These are phyloP conservation scores for Gigaspora rosea DNA, from an alignment of 192 early-diverging fungal genomes.

Conservation along the genomic window DNA sequence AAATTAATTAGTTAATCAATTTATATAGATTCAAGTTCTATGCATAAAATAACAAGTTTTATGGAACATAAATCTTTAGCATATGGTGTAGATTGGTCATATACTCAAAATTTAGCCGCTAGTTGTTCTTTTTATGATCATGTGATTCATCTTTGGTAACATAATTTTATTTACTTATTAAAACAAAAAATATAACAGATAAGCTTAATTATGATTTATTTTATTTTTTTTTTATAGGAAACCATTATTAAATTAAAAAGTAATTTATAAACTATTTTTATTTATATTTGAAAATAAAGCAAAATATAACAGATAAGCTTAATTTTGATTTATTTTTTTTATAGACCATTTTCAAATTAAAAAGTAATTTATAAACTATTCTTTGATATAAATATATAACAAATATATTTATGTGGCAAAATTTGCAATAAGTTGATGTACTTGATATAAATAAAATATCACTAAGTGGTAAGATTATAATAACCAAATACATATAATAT, in stretches of 20 bases:
- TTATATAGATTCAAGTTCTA: conserved; percentile 29
- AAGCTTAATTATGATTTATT: neutral
- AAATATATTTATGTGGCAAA: no score
- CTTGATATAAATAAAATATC: no score
- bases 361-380: no score
- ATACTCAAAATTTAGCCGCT: conserved; percentile 52
- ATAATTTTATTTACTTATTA: neutral
- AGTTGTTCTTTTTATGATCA: conserved; percentile 87
- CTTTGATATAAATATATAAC: no score
- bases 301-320: no score
- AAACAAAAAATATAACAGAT: neutral
- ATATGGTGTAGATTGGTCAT: conserved; percentile 80
- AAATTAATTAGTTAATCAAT: neutral
- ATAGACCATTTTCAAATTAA: no score
- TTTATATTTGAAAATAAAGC: no score
- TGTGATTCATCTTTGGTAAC: conserved; percentile 67
- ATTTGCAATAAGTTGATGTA: no score
- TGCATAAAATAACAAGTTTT: conserved; percentile 46
- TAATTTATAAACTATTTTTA: neutral
- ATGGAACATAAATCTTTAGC: conserved; percentile 75
- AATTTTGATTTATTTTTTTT: no score
- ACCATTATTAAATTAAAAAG: neutral
- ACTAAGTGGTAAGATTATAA: no score
- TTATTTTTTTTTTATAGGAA: neutral
- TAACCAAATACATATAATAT: no score